A percentile compares a stretch with the other conserved stretches of the same genome.
Conservation (phyloP, 2,329 filamentous ascomycete genomes). For the Ceratocystis diversiconidia region DNA sequence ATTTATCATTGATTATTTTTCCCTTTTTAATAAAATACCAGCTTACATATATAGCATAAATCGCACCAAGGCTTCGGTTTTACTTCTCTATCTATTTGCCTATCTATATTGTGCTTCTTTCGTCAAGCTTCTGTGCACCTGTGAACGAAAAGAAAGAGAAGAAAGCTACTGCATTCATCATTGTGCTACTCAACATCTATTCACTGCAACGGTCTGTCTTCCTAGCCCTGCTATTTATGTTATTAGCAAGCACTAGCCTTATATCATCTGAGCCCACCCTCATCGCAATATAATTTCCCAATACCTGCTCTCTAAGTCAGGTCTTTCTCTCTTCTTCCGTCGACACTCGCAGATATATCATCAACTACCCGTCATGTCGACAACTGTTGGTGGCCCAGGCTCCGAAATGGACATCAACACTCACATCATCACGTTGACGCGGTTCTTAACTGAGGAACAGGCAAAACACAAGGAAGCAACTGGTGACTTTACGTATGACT, state of each 20-base stretch:
- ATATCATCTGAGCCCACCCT: too few relatives aligned
- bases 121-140: background rate
- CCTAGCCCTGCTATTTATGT: too few relatives aligned
- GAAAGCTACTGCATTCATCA: too few relatives aligned
- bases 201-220: too few relatives aligned
- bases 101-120: background rate
- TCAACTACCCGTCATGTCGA: constrained; percentile 15
- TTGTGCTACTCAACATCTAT: too few relatives aligned
- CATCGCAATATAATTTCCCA: too few relatives aligned
- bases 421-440: constrained; percentile 86
- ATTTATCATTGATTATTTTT: background rate
- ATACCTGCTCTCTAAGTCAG: background rate
- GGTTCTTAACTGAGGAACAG: constrained; percentile 94
- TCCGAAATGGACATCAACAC: constrained; percentile 68
- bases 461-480: constrained; percentile 84
- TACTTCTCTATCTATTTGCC: background rate
- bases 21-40: background rate
- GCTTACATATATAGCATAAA: background rate
- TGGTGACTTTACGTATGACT: constrained; percentile 81
- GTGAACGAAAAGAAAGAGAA: too few relatives aligned
- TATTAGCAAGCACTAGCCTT: too few relatives aligned
- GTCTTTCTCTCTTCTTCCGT: background rate
- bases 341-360: background rate
- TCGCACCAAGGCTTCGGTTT: background rate
- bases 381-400: constrained; percentile 21